Conservation (phyloP, 2,329 filamentous ascomycete species). For the Chrysoporthe austroafricana region DNA sequence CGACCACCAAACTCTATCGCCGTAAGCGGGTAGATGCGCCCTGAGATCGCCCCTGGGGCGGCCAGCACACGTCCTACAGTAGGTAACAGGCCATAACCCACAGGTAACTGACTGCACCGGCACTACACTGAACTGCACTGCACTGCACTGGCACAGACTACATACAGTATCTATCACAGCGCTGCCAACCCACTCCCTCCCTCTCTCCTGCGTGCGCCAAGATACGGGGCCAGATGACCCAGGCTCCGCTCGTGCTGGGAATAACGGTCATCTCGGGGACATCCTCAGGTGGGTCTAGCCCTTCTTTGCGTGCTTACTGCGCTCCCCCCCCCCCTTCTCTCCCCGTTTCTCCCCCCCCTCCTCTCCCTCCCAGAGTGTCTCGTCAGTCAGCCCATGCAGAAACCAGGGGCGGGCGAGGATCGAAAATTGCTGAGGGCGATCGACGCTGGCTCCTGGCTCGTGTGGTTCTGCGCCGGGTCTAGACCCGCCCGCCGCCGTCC, state of each 20-base stretch:
- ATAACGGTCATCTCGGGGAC: constrained; percentile 3
- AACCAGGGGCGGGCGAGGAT: constrained; percentile 12
- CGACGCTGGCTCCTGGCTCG: neutral
- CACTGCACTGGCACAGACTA: too few species aligned
- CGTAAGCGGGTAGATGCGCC: neutral
- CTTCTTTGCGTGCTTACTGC: neutral
- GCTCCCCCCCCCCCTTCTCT: neutral
- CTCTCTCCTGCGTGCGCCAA: neutral
- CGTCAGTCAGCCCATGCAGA: neutral
- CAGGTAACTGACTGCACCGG: too few species aligned
- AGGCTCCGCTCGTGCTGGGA: too few species aligned
- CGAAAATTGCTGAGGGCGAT: constrained; percentile 24
- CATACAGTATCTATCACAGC: too few species aligned
- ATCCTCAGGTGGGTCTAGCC: constrained; percentile 5
- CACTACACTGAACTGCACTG: too few species aligned
- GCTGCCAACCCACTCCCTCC: too few species aligned
- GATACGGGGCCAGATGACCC: neutral
- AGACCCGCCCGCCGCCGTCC: constrained; percentile 12
- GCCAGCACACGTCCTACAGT: too few species aligned
- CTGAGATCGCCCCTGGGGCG: too few species aligned
- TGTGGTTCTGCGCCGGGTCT: neutral
- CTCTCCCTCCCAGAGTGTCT: neutral
- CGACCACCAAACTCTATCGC: neutral
- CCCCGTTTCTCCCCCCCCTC: neutral
- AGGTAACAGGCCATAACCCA: too few species aligned